These are phyloP conservation scores for Zygnema cylindricum DNA, from an alignment of 139 green algal genomes.

Conservation along the genomic window DNA sequence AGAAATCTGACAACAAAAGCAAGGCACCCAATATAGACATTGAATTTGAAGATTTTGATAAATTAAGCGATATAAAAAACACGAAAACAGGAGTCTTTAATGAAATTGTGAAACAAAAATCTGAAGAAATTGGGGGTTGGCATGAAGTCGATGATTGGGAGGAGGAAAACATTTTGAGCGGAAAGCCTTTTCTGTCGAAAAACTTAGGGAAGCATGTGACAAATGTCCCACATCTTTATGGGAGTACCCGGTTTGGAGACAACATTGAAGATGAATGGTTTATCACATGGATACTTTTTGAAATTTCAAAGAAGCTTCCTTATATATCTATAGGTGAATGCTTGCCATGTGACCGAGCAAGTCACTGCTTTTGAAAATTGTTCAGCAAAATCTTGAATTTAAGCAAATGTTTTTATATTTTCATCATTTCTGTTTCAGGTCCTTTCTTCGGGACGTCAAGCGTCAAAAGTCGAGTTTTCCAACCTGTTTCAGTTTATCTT, in stretches of 20 bases:
- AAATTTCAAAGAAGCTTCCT: slow-evolving; percentile 38
- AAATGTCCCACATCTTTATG: slow-evolving; percentile 53
- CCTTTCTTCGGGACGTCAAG: no score
- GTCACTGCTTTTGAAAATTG: no score
- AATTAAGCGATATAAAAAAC: not conserved
- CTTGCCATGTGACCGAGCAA: no score
- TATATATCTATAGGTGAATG: slow-evolving; percentile 31
- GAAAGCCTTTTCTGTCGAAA: not conserved
- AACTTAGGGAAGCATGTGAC: slow-evolving; percentile 11
- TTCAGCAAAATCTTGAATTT: no score
- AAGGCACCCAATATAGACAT: no score
- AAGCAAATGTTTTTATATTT: no score
- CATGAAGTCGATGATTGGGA: not conserved
- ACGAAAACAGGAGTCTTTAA: not conserved
- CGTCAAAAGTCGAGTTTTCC: no score
- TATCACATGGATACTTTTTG: slow-evolving; percentile 46
- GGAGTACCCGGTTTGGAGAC: slow-evolving; percentile 53
- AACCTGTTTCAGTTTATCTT: no score
- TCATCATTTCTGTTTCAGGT: no score
- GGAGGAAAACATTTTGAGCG: not conserved
- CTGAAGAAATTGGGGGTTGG: not conserved
- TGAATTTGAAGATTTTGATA: no score
- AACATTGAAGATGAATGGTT: slow-evolving; percentile 64
- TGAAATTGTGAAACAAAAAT: not conserved
- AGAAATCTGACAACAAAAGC: no score